Conservation (phyloP, 2,329 filamentous ascomycete species). For the Teratosphaeria zuluensis region DNA sequence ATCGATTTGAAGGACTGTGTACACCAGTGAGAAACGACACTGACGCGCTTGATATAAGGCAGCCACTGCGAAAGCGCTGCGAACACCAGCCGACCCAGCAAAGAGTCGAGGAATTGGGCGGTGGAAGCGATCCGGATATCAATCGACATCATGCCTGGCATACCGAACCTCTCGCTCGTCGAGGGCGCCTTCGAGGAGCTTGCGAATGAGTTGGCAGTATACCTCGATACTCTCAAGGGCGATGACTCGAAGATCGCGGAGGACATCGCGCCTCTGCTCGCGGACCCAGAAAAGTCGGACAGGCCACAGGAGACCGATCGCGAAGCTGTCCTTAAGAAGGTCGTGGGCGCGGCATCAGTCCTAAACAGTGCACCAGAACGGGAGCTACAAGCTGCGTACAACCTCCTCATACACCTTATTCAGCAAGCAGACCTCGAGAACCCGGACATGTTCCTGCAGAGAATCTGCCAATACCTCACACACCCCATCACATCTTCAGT, state of each 20-base stretch:
- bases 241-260: conserved; percentile 47
- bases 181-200: conserved; percentile 93
- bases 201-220: conserved; percentile 86
- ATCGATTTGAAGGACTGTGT: neutral
- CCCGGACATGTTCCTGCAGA: conserved; percentile 73
- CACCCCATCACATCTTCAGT: conserved; percentile 81
- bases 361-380: conserved; percentile 87
- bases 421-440: conserved; percentile 63
- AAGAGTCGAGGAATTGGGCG: neutral
- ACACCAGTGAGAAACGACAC: neutral
- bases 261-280: conserved; percentile 61
- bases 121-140: neutral
- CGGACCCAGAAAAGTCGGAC: conserved; percentile 38
- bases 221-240: conserved; percentile 70
- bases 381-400: conserved; percentile 93
- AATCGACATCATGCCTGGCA: conserved; percentile 44
- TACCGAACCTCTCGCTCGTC: conserved; percentile 58
- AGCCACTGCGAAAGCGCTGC: neutral
- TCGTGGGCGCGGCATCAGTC: conserved; percentile 67
- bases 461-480: conserved; percentile 80
- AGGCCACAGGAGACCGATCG: conserved; percentile 48
- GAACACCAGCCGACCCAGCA: neutral
- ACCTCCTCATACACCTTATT: conserved; percentile 89
- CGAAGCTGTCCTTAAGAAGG: conserved; percentile 79
- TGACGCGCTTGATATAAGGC: neutral